Evolutionary conservation across 768 basidiomycete species (phyloP).

Genomic region (Kwoniella newhampshirensis): DNA sequence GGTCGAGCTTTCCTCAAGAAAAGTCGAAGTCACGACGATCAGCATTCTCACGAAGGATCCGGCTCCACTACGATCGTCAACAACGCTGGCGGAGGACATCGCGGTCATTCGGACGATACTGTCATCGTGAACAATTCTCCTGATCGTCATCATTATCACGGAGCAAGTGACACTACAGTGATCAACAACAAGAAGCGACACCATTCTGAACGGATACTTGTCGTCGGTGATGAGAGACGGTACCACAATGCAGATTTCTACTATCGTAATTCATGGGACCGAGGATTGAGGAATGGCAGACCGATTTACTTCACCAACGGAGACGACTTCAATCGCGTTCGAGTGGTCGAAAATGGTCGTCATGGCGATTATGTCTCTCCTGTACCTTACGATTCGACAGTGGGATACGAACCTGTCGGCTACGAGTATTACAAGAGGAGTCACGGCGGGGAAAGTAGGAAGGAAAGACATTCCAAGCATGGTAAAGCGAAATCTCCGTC

Average conservation of each 20-base stretch:
- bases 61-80: slow-evolving; percentile 11
- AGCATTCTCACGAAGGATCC: slow-evolving; percentile 12
- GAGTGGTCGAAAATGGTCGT: slow-evolving; percentile 10
- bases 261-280: slow-evolving; percentile 13
- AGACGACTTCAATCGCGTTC: slow-evolving; percentile 15
- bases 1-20: slow-evolving; percentile 25
- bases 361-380: neutral
- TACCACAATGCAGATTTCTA: slow-evolving; percentile 26
- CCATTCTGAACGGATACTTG: slow-evolving; percentile 16
- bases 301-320: slow-evolving; percentile 26
- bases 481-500: too few relatives aligned
- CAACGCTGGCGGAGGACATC: slow-evolving; percentile 6
- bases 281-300: slow-evolving; percentile 13
- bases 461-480: neutral
- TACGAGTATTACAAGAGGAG: slow-evolving; percentile 10
- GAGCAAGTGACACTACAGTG: slow-evolving; percentile 5
- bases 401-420: slow-evolving; percentile 3
- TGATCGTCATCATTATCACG: slow-evolving; percentile 3
- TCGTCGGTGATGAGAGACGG: slow-evolving; percentile 15
- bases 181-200: slow-evolving; percentile 22
- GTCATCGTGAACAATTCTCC: slow-evolving; percentile 1
- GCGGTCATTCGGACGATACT: slow-evolving; percentile 11
- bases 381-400: slow-evolving; percentile 1
- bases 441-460: neutral
- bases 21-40: slow-evolving; percentile 2